These are phyloP conservation scores for Alternaria ethzedia DNA, from an alignment of 2,329 filamentous ascomycete genomes.

Conservation along the genomic window DNA sequence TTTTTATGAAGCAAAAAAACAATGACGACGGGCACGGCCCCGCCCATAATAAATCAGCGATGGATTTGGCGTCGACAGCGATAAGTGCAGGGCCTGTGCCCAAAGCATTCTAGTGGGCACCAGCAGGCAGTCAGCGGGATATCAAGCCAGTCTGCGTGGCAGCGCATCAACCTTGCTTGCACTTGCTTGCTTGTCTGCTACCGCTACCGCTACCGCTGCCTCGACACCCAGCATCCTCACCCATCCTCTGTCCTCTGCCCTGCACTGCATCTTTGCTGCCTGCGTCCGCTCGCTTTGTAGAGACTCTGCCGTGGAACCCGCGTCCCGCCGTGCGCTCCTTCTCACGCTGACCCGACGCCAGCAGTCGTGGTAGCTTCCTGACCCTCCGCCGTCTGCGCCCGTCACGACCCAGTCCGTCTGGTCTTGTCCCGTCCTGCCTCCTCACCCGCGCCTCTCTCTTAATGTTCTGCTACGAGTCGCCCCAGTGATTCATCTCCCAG, in stretches of 20 bases:
- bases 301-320: constrained; percentile 24
- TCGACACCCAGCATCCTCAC: not conserved
- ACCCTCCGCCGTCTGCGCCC: constrained; percentile 15
- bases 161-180: constrained; percentile 11
- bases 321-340: constrained; percentile 21
- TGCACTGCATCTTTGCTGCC: constrained; percentile 16
- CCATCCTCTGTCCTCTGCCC: not conserved
- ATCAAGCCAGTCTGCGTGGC: constrained; percentile 21
- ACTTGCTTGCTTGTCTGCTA: constrained; percentile 2
- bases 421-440: constrained; percentile 8
- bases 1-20: constrained; percentile 22
- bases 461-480: constrained; percentile 39
- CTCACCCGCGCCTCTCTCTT: constrained; percentile 36
- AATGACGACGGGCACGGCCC: constrained; percentile 33
- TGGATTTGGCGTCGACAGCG: constrained; percentile 23
- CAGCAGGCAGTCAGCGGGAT: constrained; percentile 16
- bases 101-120: constrained; percentile 24
- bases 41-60: constrained; percentile 25
- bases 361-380: constrained; percentile 13
- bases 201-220: not conserved
- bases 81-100: constrained; percentile 26
- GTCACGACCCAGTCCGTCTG: constrained; percentile 4
- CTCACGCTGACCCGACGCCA: constrained; percentile 16
- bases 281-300: constrained; percentile 30
- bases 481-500: constrained; percentile 34